Base-by-base conservation (phyloP, 805 yeast species). In the Ogataea kodamae region DNA sequence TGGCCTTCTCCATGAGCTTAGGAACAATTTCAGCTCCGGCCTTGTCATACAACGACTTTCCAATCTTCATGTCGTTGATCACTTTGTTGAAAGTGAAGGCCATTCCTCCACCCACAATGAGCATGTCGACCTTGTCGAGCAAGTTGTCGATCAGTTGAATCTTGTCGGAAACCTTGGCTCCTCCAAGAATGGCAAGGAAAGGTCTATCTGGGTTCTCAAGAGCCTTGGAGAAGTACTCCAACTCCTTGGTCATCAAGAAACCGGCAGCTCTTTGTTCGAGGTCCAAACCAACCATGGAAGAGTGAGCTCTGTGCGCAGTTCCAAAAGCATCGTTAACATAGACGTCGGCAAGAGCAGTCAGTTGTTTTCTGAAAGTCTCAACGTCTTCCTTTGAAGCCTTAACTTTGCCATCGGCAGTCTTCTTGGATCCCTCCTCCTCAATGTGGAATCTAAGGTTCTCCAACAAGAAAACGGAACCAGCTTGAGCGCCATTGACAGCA, bases 101-200 rank as follows among this genome's bases (percentile, higher is more conserved):
- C 98, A 92, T 92, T 72, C 98, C 98, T 73, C 98, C 98, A 65
- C 98, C 97, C 59, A 92, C 80, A 70, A 92, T 87, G 64, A 92
- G 75, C 47, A 81, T 68, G 70, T 92, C 83, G 59, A 92, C 97
- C 79, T 92, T 92, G 76, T 90, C 92, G 59, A 90, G 77, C 68
- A 79, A 74, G 80, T 89, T 92, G 74, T 92, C 97, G 60, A 92
- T 92, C 70, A 92, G 80, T 74, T 87, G 97, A 62, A 92, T 92
- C 82, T 92, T 92, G 72, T 92, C 98, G 50, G 95, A 83, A 52
- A 92, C 97, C 79, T 92, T 92, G 59, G 98, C 98, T 74, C 98
- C 98, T 67, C 98, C 98, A 52, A 92, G 78, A 64, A 92, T 92
- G 54, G 98, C 98, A 61, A 92, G 76, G 81, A 92, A 92, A 54